Base-by-base conservation (phyloP, 345 rosid species). In the Eucalyptus cloeziana region DNA sequence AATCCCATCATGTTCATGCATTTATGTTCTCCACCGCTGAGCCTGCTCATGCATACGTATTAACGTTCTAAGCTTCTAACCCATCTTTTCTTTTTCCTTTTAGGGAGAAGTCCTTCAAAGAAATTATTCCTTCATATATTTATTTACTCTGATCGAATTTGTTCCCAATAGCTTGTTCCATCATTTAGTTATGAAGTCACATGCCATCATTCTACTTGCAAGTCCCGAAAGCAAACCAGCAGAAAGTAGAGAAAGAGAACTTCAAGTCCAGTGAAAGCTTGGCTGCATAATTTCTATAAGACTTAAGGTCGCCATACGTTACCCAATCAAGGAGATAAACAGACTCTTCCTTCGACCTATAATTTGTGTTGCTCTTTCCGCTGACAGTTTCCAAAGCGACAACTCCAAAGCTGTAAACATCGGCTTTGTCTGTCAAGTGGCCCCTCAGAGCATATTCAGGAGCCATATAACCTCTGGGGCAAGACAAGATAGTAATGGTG, bases 261-360 rank as follows among this genome's bases (percentile, higher is more conserved):
- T 60, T 60, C n/a, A 12, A 60, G 67, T 60, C 67, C n/a, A 60
- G 0, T 1, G n/a, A 60, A 60, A 54, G 60, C 60, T 58, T 5
- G 64, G 64, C 30, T 5, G 64, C 14, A 25, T 24, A 58, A 11
- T 24, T 25, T 58, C 13, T 58, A 25, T 58, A 58, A 58, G 14
- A 60, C 67, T 60, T 5, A 25, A 54, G 0, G 67, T 60, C 4
- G 15, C 67, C 30, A 25, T 5, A 58, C 6, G 30, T 91, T 93
- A 95, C 98, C 98, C 96, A 95, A 80, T 97, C 99, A 51, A 97
- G 99, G 89, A 97, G 99, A 92, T 96, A 96, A 58, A 97, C 96
- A 89, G 95, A 96, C 90, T 97, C 97, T 90, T 97, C 98, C 89
- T 94, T 97, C 44, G 99, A 99, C 94, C 97, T 93, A 93, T 96